Evolutionary conservation across 1,139 yeast genomes (phyloP), one percentile per base, ranked within the genome.

Genomic region (Tardiomyces blankii): DNA sequence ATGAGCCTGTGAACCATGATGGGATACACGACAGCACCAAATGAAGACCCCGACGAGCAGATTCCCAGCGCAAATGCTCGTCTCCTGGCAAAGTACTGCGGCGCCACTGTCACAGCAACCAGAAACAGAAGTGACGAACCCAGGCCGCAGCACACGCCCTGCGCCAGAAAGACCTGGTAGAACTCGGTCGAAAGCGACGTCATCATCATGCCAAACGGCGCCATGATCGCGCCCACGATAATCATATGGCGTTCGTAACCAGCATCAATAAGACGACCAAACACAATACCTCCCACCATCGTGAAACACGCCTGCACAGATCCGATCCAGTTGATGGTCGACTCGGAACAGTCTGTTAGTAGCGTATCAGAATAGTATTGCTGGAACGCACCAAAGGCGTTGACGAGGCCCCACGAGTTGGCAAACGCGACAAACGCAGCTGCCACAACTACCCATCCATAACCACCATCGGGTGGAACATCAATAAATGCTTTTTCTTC

Each of bases 241-340:
- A 59, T 38, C 38, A 57, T 43, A 6, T 38, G 35, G 30, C 53
- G 51, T 23, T 54, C 48, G 42, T 54, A 55, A 32, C 62, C 64
- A 21, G 50, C 52, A 53, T 80, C 87, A 56, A 79, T 77, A 14
- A 78, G 52, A 2, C 78, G 75, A 0, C 88, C 87, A 43, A 74
- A 70, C 38, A 78, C 55, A 8, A 78, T 70, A 0, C 79, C 75
- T 11, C 76, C 72, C 39, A 75, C 66, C 49, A 74, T 72, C 53
- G 78, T 66, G 18, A 78, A 66, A 46, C 78, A 78, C 43, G 72
- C 66, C 53, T 72, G 78, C 25, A 78, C 61, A 1, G 83, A 73
- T 52, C 80, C 81, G 21, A 80, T 73, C 86, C 86, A 80, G 2
- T 82, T 75, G 2, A 77, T 68, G 6, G 70, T 64, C 2, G 76